Conservation (phyloP, 106 monocot species). For the Alisma plantagoaquatica region DNA sequence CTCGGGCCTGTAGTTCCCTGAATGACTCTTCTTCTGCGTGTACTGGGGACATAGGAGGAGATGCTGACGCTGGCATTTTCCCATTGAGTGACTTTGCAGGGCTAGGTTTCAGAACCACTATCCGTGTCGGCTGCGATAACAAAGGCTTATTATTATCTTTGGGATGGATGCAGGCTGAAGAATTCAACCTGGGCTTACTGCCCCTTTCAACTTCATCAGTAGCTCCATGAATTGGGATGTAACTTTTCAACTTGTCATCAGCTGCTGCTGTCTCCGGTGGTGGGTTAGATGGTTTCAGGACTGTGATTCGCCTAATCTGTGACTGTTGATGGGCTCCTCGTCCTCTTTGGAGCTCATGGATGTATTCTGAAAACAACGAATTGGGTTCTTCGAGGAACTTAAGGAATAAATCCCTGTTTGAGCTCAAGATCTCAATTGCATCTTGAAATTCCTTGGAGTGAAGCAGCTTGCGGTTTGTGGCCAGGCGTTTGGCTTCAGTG, state of each 20-base stretch:
- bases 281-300: conserved; percentile 30
- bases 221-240: not conserved
- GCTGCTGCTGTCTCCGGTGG: too few species aligned
- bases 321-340: conserved; percentile 8
- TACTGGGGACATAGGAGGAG: conserved; percentile 6
- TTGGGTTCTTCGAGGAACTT: conserved; percentile 89
- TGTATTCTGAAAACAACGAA: conserved; percentile 48
- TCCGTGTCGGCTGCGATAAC: conserved; percentile 33
- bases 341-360: conserved; percentile 20
- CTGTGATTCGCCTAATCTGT: conserved; percentile 30
- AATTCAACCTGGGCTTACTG: not conserved
- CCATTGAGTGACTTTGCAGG: conserved; percentile 20
- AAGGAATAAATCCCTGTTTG: conserved; percentile 85
- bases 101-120: conserved; percentile 63
- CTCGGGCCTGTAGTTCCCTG: conserved; percentile 9
- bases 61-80: not conserved
- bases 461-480: conserved; percentile 56
- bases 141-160: too few species aligned
- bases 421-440: conserved; percentile 88
- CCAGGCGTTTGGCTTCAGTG: conserved; percentile 69
- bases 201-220: not conserved
- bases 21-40: not conserved
- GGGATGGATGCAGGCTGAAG: too few species aligned
- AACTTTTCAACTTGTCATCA: not conserved
- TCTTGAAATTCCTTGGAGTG: conserved; percentile 85